Evolutionary conservation across 2,329 filamentous ascomycete genomes (phyloP).

Genomic region (Orbilia javanica): DNA sequence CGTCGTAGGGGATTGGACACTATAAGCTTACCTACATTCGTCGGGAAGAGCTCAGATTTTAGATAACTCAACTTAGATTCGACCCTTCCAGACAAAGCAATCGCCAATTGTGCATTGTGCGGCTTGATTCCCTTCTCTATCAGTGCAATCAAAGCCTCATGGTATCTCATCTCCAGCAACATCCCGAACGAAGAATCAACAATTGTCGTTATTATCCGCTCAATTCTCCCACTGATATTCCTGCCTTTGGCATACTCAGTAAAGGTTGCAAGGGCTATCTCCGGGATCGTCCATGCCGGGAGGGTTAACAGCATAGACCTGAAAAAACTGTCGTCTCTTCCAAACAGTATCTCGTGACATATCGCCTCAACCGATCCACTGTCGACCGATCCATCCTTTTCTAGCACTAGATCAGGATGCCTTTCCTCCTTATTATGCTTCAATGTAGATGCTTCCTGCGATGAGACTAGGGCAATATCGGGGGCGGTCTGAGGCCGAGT

Average conservation of each 20-base stretch:
- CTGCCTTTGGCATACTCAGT: constrained; percentile 60
- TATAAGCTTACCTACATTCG: constrained; percentile 59
- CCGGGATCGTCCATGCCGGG: constrained; percentile 62
- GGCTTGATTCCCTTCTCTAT: constrained; percentile 62
- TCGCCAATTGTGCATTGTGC: constrained; percentile 61
- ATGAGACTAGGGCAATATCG: constrained; percentile 48
- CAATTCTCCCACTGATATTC: constrained; percentile 41
- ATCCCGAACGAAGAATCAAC: constrained; percentile 60
- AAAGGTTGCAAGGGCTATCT: constrained; percentile 61
- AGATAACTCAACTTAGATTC: constrained; percentile 52
- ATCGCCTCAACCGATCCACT: constrained; percentile 62
- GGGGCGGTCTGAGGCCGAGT: constrained; percentile 62
- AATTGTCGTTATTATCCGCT: constrained; percentile 60
- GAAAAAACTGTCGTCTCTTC: constrained; percentile 59
- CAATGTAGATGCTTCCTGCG: constrained; percentile 59
- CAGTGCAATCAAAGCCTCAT: constrained; percentile 61
- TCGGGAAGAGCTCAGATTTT: constrained; percentile 57
- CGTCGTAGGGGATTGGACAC: background rate
- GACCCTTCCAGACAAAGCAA: constrained; percentile 59
- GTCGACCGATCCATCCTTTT: constrained; percentile 59
- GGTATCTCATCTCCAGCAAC: constrained; percentile 62
- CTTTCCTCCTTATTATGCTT: constrained; percentile 61
- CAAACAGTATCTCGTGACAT: constrained; percentile 63
- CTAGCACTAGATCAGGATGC: constrained; percentile 62
- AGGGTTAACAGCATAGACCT: constrained; percentile 60